Percentiles rank a stretch among this genome's conserved stretches.
These are phyloP conservation scores for Colletotrichum magnum DNA, from an alignment of 2,329 filamentous ascomycete species.

Conservation along the genomic window DNA sequence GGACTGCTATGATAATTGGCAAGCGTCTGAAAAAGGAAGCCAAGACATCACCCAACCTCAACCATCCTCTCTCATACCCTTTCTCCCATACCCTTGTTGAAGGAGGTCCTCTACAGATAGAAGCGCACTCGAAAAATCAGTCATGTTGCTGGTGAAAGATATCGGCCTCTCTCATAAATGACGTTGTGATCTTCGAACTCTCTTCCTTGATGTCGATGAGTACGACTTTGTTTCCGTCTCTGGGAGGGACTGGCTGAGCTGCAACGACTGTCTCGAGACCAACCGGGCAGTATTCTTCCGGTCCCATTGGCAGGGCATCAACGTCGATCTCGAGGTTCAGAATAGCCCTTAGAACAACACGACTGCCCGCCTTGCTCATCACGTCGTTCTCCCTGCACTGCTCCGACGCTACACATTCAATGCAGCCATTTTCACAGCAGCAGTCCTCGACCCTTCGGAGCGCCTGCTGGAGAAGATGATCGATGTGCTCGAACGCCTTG, in stretches of 20 bases:
- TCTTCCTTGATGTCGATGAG: slow-evolving; percentile 36
- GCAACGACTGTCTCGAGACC: slow-evolving; percentile 87
- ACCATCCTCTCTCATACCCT: too few species aligned
- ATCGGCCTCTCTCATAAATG: slow-evolving; percentile 20
- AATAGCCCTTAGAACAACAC: slow-evolving; percentile 83
- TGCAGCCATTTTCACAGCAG: slow-evolving; percentile 82
- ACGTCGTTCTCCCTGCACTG: slow-evolving; percentile 91
- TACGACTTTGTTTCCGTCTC: slow-evolving; percentile 41
- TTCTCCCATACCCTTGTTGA: too few species aligned
- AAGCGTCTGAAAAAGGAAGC: too few species aligned
- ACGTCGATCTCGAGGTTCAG: slow-evolving; percentile 85
- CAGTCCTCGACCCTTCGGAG: slow-evolving; percentile 83
- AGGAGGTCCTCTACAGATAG: neutral
- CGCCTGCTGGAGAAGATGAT: slow-evolving; percentile 82
- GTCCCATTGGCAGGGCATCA: slow-evolving; percentile 87
- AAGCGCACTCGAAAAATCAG: neutral
- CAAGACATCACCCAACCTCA: too few species aligned
- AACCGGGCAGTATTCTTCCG: slow-evolving; percentile 76
- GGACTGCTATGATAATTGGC: too few species aligned
- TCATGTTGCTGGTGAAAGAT: neutral
- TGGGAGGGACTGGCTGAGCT: slow-evolving; percentile 75
- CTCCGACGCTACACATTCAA: slow-evolving; percentile 91
- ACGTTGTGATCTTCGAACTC: slow-evolving; percentile 36
- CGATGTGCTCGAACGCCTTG: slow-evolving; percentile 94
- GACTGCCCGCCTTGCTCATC: slow-evolving; percentile 91